A percentile compares a stretch with the other conserved stretches of the same genome.
These are phyloP conservation scores for Apiotrichum laibachii DNA, from an alignment of 1,284 basidiomycete genomes.

Conservation along the genomic window DNA sequence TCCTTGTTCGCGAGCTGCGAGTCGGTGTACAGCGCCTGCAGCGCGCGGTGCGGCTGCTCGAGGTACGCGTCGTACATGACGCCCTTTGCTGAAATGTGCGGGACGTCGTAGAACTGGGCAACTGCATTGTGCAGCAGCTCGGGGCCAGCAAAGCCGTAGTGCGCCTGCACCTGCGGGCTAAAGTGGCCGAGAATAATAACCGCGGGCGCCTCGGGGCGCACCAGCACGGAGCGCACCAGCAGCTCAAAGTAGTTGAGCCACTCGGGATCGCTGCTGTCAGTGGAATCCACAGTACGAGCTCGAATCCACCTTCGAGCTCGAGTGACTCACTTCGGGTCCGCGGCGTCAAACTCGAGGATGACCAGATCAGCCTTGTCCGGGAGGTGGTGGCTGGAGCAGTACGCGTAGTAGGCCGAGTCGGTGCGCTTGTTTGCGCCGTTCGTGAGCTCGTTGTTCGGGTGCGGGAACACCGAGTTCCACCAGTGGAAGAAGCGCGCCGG, in stretches of 20 bases:
- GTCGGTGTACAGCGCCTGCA: conserved; percentile 70
- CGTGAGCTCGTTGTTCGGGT: conserved; percentile 89
- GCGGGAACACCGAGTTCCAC: conserved; percentile 92
- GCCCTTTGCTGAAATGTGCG: conserved; percentile 79
- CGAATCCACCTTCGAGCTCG: too few relatives aligned
- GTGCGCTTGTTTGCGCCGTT: conserved; percentile 88
- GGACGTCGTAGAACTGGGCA: conserved; percentile 92
- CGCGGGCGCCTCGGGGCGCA: conserved; percentile 82
- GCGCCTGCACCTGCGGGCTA: conserved; percentile 71
- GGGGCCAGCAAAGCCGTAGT: conserved; percentile 77
- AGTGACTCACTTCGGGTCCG: conserved; percentile 71
- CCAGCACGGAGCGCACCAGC: conserved; percentile 81
- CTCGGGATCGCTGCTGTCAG: conserved; percentile 60
- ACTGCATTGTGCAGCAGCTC: conserved; percentile 83
- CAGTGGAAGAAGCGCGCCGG: conserved; percentile 87
- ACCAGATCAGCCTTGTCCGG: conserved; percentile 89
- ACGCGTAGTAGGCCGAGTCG: conserved; percentile 87
- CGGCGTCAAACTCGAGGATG: conserved; percentile 85
- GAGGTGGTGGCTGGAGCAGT: conserved; percentile 83
- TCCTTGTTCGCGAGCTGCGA: conserved; percentile 71
- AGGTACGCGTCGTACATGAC: conserved; percentile 79
- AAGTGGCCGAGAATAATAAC: conserved; percentile 90
- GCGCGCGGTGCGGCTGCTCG: conserved; percentile 64
- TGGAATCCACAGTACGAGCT: too few relatives aligned
- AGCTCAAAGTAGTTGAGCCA: conserved; percentile 83